These are phyloP conservation scores for Russula ochroleuca DNA, from an alignment of 768 basidiomycete genomes.

Conservation along the genomic window DNA sequence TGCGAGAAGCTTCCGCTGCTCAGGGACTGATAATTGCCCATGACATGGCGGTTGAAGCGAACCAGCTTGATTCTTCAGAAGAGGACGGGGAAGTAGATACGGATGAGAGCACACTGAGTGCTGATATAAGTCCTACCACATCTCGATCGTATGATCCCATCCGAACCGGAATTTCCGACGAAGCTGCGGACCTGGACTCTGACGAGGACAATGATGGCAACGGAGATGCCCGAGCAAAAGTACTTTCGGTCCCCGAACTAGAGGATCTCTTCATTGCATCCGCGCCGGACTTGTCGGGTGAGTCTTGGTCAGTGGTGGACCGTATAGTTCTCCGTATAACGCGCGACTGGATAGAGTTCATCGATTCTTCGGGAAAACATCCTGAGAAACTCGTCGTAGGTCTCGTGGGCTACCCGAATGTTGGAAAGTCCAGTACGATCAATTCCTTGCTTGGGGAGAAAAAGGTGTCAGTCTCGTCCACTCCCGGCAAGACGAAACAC, in stretches of 20 bases:
- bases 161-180: slow-evolving; percentile 31
- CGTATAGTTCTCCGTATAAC: slow-evolving; percentile 9
- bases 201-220: slow-evolving; percentile 49
- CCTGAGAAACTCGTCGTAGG: slow-evolving; percentile 73
- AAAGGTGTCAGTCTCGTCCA: slow-evolving; percentile 96
- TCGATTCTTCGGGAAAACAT: slow-evolving; percentile 49
- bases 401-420: slow-evolving; percentile 97
- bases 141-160: slow-evolving; percentile 28
- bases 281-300: slow-evolving; percentile 70
- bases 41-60: slow-evolving; percentile 12
- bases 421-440: slow-evolving; percentile 97
- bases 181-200: slow-evolving; percentile 46
- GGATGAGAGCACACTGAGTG: slow-evolving; percentile 31
- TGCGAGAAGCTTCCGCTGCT: slow-evolving; percentile 44
- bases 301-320: slow-evolving; percentile 6
- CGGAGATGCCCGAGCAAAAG: slow-evolving; percentile 63
- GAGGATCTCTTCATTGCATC: slow-evolving; percentile 72
- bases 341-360: slow-evolving; percentile 47
- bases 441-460: slow-evolving; percentile 95
- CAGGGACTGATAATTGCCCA: not conserved
- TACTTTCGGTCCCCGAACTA: slow-evolving; percentile 81
- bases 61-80: slow-evolving; percentile 21
- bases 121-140: slow-evolving; percentile 33
- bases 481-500: slow-evolving; percentile 98
- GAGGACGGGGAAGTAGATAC: slow-evolving; percentile 31